Percentiles rank a stretch among this genome's conserved stretches.
Evolutionary conservation across 371 early-diverging fungal species (phyloP).

Genomic region (Blakeslea trispora): DNA sequence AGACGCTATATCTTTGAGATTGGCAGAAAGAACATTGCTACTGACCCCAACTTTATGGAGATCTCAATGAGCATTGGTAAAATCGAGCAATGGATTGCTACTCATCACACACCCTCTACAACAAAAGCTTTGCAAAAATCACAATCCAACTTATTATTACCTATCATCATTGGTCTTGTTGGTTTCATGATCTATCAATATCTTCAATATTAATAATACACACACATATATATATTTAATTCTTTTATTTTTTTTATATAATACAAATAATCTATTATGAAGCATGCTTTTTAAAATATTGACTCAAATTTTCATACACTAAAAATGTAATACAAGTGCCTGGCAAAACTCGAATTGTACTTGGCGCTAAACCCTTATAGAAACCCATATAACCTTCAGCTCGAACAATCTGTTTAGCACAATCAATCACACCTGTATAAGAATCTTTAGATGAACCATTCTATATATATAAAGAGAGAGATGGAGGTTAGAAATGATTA

Average conservation of each 20-base stretch:
- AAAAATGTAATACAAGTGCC: constrained; percentile 95
- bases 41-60: constrained; percentile 71
- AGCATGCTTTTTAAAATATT: constrained; percentile 66
- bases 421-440: constrained; percentile 73
- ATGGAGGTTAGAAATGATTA: background rate
- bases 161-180: constrained; percentile 36
- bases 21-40: constrained; percentile 65
- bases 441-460: constrained; percentile 41
- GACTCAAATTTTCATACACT: constrained; percentile 88
- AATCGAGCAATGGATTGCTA: constrained; percentile 52
- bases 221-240: too few relatives aligned
- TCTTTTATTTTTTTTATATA: too few relatives aligned
- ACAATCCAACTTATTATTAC: constrained; percentile 19
- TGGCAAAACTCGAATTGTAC: constrained; percentile 88
- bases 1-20: constrained; percentile 65
- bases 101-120: constrained; percentile 21
- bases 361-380: constrained; percentile 94
- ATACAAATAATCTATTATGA: constrained; percentile 17
- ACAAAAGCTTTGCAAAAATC: constrained; percentile 15
- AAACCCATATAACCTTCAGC: constrained; percentile 86
- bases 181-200: constrained; percentile 11
- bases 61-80: constrained; percentile 64
- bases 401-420: constrained; percentile 68
- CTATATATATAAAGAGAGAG: constrained; percentile 10
- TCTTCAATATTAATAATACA: too few relatives aligned